Conservation (phyloP, 106 monocot genomes). For the Allium fistulosum region DNA sequence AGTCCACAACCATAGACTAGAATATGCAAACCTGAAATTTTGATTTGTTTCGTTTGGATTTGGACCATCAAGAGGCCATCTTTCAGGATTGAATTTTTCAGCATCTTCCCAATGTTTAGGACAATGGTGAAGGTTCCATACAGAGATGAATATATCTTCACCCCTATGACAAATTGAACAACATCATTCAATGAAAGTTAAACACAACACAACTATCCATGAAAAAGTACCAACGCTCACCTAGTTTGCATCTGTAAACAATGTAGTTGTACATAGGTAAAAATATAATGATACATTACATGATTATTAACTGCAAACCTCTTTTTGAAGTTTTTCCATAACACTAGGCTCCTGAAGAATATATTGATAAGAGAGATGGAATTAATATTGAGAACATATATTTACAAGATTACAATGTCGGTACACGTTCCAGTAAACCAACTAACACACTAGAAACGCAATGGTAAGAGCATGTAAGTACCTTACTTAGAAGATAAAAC, state of each 20-base stretch:
- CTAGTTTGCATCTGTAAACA: slow-evolving; percentile 1
- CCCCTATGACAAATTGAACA: slow-evolving; percentile 39
- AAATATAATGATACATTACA: no score
- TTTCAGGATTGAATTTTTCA: slow-evolving; percentile 93
- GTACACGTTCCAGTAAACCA: no score
- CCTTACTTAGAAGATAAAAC: slow-evolving; percentile 96
- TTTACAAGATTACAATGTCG: no score
- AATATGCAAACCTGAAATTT: slow-evolving; percentile 68
- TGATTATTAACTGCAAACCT: slow-evolving; percentile 40
- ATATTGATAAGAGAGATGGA: no score
- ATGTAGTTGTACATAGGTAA: no score
- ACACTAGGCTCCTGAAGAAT: slow-evolving; percentile 54
- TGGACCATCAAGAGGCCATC: slow-evolving; percentile 97
- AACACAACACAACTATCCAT: not conserved
- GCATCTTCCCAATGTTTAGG: slow-evolving; percentile 75
- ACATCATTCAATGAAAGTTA: not conserved
- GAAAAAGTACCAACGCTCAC: slow-evolving; percentile 13
- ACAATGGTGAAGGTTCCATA: slow-evolving; percentile 81
- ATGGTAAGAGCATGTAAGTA: slow-evolving; percentile 3
- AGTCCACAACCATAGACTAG: no score
- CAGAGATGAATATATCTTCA: slow-evolving; percentile 96
- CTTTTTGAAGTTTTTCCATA: slow-evolving; percentile 84
- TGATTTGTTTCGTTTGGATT: slow-evolving; percentile 96
- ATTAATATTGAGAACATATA: no score
- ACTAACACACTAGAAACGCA: no score